phyloP scores from a whole-genome alignment of 2,329 filamentous ascomycete genomes.

The Lasiodiplodia sp. region DNA sequence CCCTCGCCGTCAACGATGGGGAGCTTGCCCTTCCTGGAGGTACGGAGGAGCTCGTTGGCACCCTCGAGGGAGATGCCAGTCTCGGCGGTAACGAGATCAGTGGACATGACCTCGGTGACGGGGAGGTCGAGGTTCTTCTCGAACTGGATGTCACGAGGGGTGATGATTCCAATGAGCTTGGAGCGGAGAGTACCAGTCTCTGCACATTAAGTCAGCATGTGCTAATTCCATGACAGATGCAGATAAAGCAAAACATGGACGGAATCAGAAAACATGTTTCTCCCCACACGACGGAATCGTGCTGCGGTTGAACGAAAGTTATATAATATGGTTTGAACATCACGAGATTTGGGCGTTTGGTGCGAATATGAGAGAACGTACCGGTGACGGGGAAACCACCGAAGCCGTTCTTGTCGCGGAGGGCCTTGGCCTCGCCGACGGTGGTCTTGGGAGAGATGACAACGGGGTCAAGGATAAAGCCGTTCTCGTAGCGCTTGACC shows the following conservation, averaged over 20 bases:
- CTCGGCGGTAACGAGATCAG: conserved; percentile 86
- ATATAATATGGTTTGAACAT: conserved; percentile 79
- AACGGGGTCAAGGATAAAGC: conserved; percentile 95
- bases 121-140: conserved; percentile 75
- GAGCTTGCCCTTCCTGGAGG: conserved; percentile 98
- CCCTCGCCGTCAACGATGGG: conserved; percentile 85
- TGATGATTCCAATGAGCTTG: conserved; percentile 96
- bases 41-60: conserved; percentile 90
- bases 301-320: conserved; percentile 99
- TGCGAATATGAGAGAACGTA: conserved; percentile 60
- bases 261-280: conserved; percentile 60
- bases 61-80: conserved; percentile 83
- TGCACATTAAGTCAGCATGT: conserved; percentile 49
- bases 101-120: conserved; percentile 93
- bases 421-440: conserved; percentile 85
- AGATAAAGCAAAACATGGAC: conserved; percentile 46
- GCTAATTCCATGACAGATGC: conserved; percentile 30
- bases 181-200: conserved; percentile 92
- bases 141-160: conserved; percentile 97
- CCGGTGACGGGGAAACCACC: conserved; percentile 98
- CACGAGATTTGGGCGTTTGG: conserved; percentile 57
- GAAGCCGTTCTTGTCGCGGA: conserved; percentile 99
- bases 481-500: conserved; percentile 99
- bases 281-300: conserved; percentile 88
- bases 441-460: conserved; percentile 89